Conservation (phyloP, 257 asterid species). For the Przewalskia tangutica region DNA sequence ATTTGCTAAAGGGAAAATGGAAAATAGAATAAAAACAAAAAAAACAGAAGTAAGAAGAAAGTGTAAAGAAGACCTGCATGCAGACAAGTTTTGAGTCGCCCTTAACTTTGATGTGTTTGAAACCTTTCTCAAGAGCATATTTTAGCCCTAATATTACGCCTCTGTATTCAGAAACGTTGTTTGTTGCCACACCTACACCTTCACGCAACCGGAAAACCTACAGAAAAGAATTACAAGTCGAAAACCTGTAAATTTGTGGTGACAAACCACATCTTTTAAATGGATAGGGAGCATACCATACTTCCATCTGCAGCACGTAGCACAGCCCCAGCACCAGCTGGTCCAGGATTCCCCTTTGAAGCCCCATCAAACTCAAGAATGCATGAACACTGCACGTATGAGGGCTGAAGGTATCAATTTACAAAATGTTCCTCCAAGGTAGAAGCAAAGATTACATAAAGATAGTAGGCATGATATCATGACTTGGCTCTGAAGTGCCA, state of each 20-base stretch:
- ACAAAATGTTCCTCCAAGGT: neutral
- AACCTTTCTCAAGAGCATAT: conserved; percentile 81
- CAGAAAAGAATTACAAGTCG: conserved; percentile 4
- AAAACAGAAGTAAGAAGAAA: neutral
- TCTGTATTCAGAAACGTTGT: conserved; percentile 89
- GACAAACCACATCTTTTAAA: conserved; percentile 1
- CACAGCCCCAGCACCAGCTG: conserved; percentile 95
- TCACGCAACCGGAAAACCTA: conserved; percentile 85
- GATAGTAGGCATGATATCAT: neutral
- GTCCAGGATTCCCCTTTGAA: conserved; percentile 96
- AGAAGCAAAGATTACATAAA: neutral
- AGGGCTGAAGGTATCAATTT: conserved; percentile 16
- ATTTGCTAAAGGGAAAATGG: neutral
- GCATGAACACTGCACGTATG: conserved; percentile 57
- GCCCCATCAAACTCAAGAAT: conserved; percentile 89
- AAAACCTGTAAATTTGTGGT: neutral
- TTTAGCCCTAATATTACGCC: conserved; percentile 80
- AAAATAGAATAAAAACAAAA: neutral
- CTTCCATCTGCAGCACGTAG: conserved; percentile 80
- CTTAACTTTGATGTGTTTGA: conserved; percentile 66
- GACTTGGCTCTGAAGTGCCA: neutral
- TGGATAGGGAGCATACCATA: conserved; percentile 35
- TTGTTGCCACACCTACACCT: conserved; percentile 91
- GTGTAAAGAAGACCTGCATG: conserved; percentile 71
- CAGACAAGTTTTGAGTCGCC: conserved; percentile 99